Evolutionary conservation across 805 yeast species (phyloP), one percentile per base, ranked within the genome.

Genomic region (Cyberlindnera euphorbiae): DNA sequence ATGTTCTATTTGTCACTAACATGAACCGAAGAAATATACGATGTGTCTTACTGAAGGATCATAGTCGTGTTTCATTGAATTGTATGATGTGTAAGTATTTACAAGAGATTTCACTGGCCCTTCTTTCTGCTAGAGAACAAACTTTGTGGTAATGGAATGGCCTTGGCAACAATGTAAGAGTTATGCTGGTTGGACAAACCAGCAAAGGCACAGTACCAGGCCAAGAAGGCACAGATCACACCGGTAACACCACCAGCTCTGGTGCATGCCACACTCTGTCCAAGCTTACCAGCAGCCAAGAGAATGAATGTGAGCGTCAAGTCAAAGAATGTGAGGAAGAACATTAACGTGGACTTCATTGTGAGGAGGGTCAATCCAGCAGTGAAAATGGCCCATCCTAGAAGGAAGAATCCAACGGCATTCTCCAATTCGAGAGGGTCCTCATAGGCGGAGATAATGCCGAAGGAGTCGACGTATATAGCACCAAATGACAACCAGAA

Each of bases 131-230:
- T 17, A 21, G 23, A 13, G 32, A 44, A 44, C 30, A 44, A 17
- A 32, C 40, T 35, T 28, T 39, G 38, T 15, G 75, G 74, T 48
- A 64, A 62, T 29, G 67, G 46, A 21, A 53, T 39, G 4, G 47
- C 49, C 29, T 35, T 41, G 2, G 52, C 56, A 18, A 70, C 63
- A 30, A 81, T 31, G 54, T 78, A 81, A 5, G 86, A 64, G 58
- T 82, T 83, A 52, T 77, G 80, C 25, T 62, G 63, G 41, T 71
- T 82, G 21, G 85, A 77, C 23, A 75, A 56, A 68, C 86, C 87
- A 3, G 84, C 82, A 46, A 66, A 77, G 6, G 86, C 85, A 53
- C 79, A 78, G 52, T 78, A 79, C 80, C 81, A 80, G 1, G 82
- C 82, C 33, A 76, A 56, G 42, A 77, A 64, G 0, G 84, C 71